Base-by-base conservation (phyloP, 1,284 basidiomycete genomes). In the Ustilago crameri region DNA sequence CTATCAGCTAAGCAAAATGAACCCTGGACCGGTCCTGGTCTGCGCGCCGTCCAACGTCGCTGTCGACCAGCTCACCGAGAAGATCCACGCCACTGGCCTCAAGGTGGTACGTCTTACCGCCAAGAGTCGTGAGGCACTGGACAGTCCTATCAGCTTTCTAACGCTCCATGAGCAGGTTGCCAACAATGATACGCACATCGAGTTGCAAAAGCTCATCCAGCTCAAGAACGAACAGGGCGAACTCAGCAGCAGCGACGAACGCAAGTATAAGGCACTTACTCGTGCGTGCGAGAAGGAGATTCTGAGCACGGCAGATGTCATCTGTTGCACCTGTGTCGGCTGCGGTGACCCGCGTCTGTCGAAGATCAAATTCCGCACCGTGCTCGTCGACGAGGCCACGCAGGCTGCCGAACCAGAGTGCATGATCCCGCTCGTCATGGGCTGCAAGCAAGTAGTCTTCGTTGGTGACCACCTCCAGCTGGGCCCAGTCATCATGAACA, bases 401-500 rank as follows among this genome's bases (percentile, higher is more conserved):
- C 96, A 99, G 84, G 93, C 96, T 46, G 93, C 95, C 56, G 95
- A 98, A 84, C 95, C 95, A 53, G 96, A 99, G 85, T 97, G 95
- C 85, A 96, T 98, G 94, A 98, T 99, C 76, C 96, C 96, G 14
- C 89, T 99, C 37, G 91, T 98, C 15, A 90, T 98, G 80, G 96
- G 96, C 26, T 98, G 95, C 84, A 98, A 98, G 85, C 96, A 99
- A 82, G 93, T 95, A 53, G 78, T 99, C 26, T 89, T 99, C 49
- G 96, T 99, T 50, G 96, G 96, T 51, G 95, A 98, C 85, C 95
- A 98, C 84, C 75, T 92, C 86, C 96, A 99, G 88, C 90, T 98
- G 47, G 96, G 96, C 1, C 96, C 96, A 9, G 96, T 98, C 76
- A 98, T 99, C 84, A 98, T 98, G 96, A 98, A 98, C 89, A 98